These are phyloP conservation scores for Nicotiana otophora DNA, from an alignment of 257 asterid genomes.

Conservation along the genomic window DNA sequence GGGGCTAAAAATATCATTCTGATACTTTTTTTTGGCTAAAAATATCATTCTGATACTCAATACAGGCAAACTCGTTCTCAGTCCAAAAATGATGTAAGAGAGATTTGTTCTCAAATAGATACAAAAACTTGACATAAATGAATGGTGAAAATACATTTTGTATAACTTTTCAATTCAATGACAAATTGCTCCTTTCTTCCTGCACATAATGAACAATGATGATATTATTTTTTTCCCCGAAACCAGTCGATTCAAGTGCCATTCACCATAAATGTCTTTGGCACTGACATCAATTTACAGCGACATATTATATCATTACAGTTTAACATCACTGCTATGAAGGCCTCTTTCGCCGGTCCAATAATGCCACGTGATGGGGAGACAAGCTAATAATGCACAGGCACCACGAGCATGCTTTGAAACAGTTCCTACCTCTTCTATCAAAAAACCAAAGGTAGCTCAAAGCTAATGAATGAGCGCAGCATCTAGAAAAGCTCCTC, in stretches of 20 bases:
- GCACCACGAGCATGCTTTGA: conserved; percentile 15
- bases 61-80: background rate
- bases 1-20: background rate
- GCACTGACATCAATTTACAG: conserved; percentile 47
- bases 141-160: conserved; percentile 2
- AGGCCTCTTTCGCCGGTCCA: conserved; percentile 22
- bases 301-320: conserved; percentile 20
- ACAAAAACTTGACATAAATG: background rate
- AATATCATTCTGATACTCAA: background rate
- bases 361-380: conserved; percentile 25
- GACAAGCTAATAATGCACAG: background rate
- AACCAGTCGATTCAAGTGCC: conserved; percentile 25
- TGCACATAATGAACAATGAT: background rate
- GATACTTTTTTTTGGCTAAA: background rate
- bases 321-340: conserved; percentile 24
- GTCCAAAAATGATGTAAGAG: conserved; percentile 5
- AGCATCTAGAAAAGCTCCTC: conserved; percentile 92
- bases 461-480: conserved; percentile 18
- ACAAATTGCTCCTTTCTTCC: background rate
- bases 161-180: background rate
- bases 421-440: conserved; percentile 16
- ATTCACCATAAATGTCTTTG: conserved; percentile 23
- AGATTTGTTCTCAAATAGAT: background rate
- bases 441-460: conserved; percentile 21
- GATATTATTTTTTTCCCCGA: background rate